Evolutionary conservation across 2,329 filamentous ascomycete genomes (phyloP), one percentile per base, ranked within the genome.

Genomic region (Chaetoscypha palmicola): DNA sequence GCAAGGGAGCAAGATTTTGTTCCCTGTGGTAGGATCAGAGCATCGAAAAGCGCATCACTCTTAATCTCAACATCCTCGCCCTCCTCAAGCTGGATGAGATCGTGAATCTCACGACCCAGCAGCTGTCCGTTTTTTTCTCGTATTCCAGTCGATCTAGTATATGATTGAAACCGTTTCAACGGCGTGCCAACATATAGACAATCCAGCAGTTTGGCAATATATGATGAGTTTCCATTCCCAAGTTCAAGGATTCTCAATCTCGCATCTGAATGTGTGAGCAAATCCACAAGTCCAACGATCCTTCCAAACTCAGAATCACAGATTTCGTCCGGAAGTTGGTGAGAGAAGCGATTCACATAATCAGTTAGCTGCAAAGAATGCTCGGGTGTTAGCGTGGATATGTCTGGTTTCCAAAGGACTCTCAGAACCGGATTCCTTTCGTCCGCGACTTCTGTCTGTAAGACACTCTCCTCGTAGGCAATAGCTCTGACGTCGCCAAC

Each of bases 371-470:
- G 14, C n/a, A 22, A 10, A 3, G 40, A 17, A 30, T 46, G 14
- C 28, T 21, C n/a, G 4, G 12, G 12, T 23, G n/a, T 50, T 33
- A 49, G 20, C 10, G 30, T 39, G 12, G 35, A 34, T 9, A 50
- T 31, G 23, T 42, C 39, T 17, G 45, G 48, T 23, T 48, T 50
- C 48, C 48, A 50, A 1, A 50, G 26, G 12, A 48, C 24, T 33
- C 45, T 38, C 7, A 50, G 37, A 20, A 41, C 38, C 10, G 48
- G 48, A 26, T 50, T 36, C 11, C 45, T 41, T 24, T 50, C 39
- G 1, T 37, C 39, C 17, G 14, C 26, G 12, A 19, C 19, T 23
- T 37, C 23, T 4, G 31, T 12, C 16, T 38, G 20, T 23, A 40
- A 26, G 10, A 20, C 33, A 9, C 28, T 22, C 16, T 39, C 45